Percentiles rank a stretch among this genome's conserved stretches.
phyloP scores from a whole-genome alignment of 2,329 filamentous ascomycete genomes.

The Rutstroemia sp. region DNA sequence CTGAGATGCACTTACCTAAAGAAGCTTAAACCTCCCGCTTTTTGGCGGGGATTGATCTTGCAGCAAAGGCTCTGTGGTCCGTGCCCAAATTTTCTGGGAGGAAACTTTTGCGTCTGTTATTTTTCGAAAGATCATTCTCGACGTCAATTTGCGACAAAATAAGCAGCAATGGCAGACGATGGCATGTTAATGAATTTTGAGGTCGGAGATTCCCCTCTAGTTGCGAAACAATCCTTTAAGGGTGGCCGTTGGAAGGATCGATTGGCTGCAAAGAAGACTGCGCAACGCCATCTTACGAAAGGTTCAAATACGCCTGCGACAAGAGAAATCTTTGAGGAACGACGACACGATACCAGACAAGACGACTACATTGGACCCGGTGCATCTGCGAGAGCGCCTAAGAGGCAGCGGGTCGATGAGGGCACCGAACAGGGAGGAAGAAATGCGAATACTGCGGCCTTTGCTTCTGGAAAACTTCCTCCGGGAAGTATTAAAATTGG shows the following conservation, averaged over 20 bases:
- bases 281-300: conserved; percentile 42
- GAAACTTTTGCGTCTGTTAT: conserved; percentile 15
- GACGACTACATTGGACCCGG: conserved; percentile 29
- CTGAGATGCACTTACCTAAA: neutral
- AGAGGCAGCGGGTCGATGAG: conserved; percentile 39
- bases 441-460: conserved; percentile 15
- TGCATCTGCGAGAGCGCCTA: conserved; percentile 27
- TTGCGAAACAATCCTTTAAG: conserved; percentile 60
- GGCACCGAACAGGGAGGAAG: conserved; percentile 10
- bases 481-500: conserved; percentile 27
- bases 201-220: conserved; percentile 58
- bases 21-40: conserved; percentile 18
- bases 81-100: conserved; percentile 6
- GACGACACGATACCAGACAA: conserved; percentile 16
- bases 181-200: conserved; percentile 92
- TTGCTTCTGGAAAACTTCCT: conserved; percentile 33
- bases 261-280: conserved; percentile 67
- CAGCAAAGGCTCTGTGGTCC: neutral
- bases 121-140: neutral
- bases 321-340: conserved; percentile 25
- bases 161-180: conserved; percentile 73
- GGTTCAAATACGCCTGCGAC: conserved; percentile 13
- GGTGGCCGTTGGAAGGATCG: conserved; percentile 93
- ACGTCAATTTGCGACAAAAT: conserved; percentile 1
- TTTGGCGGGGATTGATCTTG: neutral